Conservation (phyloP, 2,329 filamentous ascomycete species). For the Colletotrichum sojae region DNA sequence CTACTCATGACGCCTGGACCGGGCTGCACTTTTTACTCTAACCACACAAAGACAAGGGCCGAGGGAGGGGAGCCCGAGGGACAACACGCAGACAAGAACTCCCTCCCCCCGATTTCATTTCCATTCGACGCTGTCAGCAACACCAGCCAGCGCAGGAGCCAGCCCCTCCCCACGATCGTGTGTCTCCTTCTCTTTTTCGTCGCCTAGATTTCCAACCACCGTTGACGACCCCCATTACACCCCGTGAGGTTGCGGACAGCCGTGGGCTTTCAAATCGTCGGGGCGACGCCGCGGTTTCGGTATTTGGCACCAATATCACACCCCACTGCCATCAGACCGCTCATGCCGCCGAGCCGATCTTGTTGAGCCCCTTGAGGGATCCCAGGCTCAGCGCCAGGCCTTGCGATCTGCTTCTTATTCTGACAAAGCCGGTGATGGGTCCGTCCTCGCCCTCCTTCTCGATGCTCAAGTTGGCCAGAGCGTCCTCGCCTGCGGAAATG, state of each 20-base stretch:
- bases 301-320: conserved; percentile 25
- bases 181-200: conserved; percentile 3
- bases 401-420: conserved; percentile 97
- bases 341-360: conserved; percentile 69
- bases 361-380: conserved; percentile 94
- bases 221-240: conserved; percentile 20
- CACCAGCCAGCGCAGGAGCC: conserved; percentile 18
- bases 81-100: conserved; percentile 24
- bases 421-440: conserved; percentile 95
- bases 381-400: conserved; percentile 94
- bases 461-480: conserved; percentile 95
- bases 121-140: conserved; percentile 29
- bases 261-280: conserved; percentile 7
- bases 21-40: conserved; percentile 41
- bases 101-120: conserved; percentile 14
- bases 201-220: not conserved
- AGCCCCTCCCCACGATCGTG: not conserved
- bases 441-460: conserved; percentile 97
- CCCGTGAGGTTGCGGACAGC: conserved; percentile 7
- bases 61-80: conserved; percentile 1
- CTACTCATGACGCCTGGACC: conserved; percentile 42
- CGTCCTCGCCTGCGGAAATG: conserved; percentile 85
- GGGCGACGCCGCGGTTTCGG: conserved; percentile 27
- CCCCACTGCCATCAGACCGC: not conserved
- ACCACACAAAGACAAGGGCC: conserved; percentile 20